Conservation (phyloP, 768 basidiomycete species). For the Auricularia cornea region DNA sequence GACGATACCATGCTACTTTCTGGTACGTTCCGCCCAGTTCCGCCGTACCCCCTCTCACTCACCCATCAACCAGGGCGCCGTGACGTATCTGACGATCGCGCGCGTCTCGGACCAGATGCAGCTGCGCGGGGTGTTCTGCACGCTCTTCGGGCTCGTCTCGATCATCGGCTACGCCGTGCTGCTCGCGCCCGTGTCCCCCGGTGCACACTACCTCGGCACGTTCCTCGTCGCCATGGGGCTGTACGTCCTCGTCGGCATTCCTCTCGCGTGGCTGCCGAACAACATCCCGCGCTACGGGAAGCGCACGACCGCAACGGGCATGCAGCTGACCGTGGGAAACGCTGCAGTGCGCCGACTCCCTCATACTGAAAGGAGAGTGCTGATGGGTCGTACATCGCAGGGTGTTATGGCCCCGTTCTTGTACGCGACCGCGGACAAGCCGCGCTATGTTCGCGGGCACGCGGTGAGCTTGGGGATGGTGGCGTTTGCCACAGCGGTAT, state of each 20-base stretch:
- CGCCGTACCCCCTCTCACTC: background rate
- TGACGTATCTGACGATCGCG: background rate
- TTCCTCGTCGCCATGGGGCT: conserved; percentile 5
- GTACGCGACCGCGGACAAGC: background rate
- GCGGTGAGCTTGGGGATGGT: background rate
- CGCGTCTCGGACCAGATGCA: background rate
- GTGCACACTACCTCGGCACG: background rate
- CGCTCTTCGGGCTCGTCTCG: background rate
- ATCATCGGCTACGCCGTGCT: background rate
- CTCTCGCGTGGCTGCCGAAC: background rate
- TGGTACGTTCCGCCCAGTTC: background rate
- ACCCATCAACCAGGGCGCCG: background rate
- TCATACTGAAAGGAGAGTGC: background rate
- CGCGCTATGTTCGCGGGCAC: background rate
- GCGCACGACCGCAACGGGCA: conserved; percentile 1
- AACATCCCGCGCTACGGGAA: conserved; percentile 5
- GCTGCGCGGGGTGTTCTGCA: background rate
- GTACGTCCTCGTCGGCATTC: conserved; percentile 3
- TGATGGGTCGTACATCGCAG: background rate
- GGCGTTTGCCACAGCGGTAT: background rate
- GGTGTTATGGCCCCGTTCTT: conserved; percentile 7
- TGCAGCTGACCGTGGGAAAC: conserved; percentile 6
- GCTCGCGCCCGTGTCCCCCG: background rate
- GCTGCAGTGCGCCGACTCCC: background rate
- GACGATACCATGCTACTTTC: background rate